A percentile compares a stretch with the other conserved stretches of the same genome.
phyloP scores from a whole-genome alignment of 345 rosid genomes.

The Camelina hispida region DNA sequence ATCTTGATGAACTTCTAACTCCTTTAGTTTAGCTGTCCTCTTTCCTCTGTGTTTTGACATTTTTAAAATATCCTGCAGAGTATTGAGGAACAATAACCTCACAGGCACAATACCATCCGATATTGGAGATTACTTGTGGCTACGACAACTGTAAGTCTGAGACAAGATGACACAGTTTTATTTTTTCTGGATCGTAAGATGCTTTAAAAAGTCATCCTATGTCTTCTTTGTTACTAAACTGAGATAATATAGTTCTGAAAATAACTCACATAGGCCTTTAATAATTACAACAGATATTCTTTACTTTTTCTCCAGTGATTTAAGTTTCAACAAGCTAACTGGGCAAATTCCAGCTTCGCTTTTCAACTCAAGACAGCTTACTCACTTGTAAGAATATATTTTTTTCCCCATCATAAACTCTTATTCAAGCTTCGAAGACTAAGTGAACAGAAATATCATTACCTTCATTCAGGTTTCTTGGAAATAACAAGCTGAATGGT shows the following conservation, averaged over 20 bases:
- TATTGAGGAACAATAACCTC: constrained; percentile 49
- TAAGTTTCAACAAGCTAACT: constrained; percentile 80
- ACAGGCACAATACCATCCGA: constrained; percentile 51
- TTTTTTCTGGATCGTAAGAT: constrained; percentile 26
- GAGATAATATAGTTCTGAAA: constrained; percentile 13
- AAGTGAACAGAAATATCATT: constrained; percentile 21
- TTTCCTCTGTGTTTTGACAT: constrained; percentile 25
- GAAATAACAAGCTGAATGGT: constrained; percentile 55
- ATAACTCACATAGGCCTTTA: background rate
- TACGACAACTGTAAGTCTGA: constrained; percentile 46
- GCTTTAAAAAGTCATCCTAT: constrained; percentile 3
- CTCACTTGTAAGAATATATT: constrained; percentile 59
- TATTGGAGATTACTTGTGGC: constrained; percentile 45
- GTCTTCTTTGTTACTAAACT: constrained; percentile 18
- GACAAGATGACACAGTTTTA: constrained; percentile 13
- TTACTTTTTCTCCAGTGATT: constrained; percentile 57
- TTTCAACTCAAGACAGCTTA: constrained; percentile 43
- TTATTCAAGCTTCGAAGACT: constrained; percentile 4
- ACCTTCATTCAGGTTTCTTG: constrained; percentile 58
- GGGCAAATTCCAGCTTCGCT: constrained; percentile 67
- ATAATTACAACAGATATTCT: background rate
- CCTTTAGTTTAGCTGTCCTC: constrained; percentile 22
- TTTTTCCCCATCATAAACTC: constrained; percentile 6
- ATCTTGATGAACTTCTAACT: constrained; percentile 16
- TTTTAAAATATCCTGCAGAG: constrained; percentile 37